Base-by-base conservation (phyloP, 768 basidiomycete genomes). In the Udeniomyces megalosporus region DNA sequence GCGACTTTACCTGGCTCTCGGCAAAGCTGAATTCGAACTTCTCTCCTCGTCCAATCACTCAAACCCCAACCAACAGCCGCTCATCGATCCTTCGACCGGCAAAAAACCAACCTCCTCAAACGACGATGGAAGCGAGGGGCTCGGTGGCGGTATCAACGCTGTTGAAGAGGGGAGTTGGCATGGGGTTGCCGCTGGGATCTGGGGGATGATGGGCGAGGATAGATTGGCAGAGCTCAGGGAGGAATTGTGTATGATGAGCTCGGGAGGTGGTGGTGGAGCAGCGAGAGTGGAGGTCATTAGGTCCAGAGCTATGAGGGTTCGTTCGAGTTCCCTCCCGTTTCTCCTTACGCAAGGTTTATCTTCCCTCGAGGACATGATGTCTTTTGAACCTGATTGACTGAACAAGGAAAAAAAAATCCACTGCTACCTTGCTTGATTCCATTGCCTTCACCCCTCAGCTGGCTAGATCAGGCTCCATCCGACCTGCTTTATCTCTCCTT, bases 11-110 rank as follows among this genome's bases (percentile, higher is more conserved):
- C 29, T 31, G 4, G 44, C 52, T 1, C 26, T 34, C 28, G 60
- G 60, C 1, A 54, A 44, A n/a, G 50, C 45, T 15, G 60, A 61
- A 24, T n/a, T 44, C 52, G 60, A 61, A 15, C 55, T 57, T 20
- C 26, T 44, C 55, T 57, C 22, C 26, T 6, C 55, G 42, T 4
- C 55, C 55, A 11, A 29, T 17, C 38, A 42, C 38, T 42, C 38
- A 8, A 42, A 8, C 38, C 38, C 17, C 38, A 8, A 42, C 17
- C 17, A 17, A 42, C 38, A 8, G 10, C 38, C 38, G 8, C 38
- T 8, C 38, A 8, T 20, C 14, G 24, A 12, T 2, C 14, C 42
- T 44, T 6, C 24, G 49, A 22, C 0, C 38, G 2, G 24, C 48
- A 14, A 29, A 48, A 46, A 44, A 4, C 20, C 22, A 34, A 29